Conservation (phyloP, 768 basidiomycete genomes). For the Austroboletus festivus region DNA sequence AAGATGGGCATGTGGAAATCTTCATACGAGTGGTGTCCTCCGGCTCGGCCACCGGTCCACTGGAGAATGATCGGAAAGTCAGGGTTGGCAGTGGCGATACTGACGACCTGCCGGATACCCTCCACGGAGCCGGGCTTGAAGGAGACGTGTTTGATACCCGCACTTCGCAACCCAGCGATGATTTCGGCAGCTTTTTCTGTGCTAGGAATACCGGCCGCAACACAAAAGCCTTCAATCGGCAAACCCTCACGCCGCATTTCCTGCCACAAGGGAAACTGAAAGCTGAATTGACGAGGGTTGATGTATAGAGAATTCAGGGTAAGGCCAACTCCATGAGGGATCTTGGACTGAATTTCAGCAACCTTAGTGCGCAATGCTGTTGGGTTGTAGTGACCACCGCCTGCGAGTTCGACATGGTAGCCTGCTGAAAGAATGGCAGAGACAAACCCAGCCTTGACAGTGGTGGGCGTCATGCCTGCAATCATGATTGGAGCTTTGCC, state of each 20-base stretch:
- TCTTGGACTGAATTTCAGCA: conserved; percentile 82
- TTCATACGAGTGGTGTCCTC: conserved; percentile 97
- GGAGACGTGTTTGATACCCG: conserved; percentile 92
- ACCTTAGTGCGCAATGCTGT: conserved; percentile 87
- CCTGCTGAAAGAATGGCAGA: conserved; percentile 90
- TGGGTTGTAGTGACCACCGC: conserved; percentile 95
- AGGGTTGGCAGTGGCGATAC: conserved; percentile 90
- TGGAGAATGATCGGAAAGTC: conserved; percentile 97
- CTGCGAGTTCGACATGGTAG: conserved; percentile 95
- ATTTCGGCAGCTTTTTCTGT: conserved; percentile 98
- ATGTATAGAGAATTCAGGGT: conserved; percentile 96
- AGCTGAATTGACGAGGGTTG: conserved; percentile 94
- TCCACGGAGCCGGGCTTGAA: conserved; percentile 99
- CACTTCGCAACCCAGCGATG: conserved; percentile 73
- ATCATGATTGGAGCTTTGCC: conserved; percentile 99
- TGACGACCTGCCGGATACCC: conserved; percentile 95
- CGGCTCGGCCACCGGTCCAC: conserved; percentile 99
- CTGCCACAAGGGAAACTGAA: conserved; percentile 98
- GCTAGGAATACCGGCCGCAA: conserved; percentile 94
- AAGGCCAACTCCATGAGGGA: conserved; percentile 86
- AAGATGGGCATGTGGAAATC: conserved; percentile 98
- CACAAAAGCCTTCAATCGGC: conserved; percentile 98
- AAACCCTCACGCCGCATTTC: conserved; percentile 94
- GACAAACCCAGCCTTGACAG: conserved; percentile 94
- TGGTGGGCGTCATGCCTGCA: conserved; percentile 98